phyloP scores from a whole-genome alignment of 805 yeast species.

The Saccharomycopsis sp. region DNA sequence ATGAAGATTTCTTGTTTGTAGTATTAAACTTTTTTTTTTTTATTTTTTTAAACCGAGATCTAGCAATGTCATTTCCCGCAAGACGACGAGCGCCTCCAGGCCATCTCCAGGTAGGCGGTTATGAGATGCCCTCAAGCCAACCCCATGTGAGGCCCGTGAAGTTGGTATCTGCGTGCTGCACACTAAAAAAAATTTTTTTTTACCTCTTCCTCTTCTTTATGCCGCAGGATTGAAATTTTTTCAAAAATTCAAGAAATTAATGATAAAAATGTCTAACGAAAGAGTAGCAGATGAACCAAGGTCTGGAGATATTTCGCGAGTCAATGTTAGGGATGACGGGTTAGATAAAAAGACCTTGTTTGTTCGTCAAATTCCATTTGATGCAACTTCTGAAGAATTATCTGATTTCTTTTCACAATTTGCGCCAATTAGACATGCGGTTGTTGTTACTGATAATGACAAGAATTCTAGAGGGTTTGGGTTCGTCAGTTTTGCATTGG shows the following conservation, averaged over 20 bases:
- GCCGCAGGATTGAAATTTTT: too few relatives aligned
- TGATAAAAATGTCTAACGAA: neutral
- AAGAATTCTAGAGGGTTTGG: constrained; percentile 90
- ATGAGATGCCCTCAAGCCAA: too few relatives aligned
- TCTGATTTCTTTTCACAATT: constrained; percentile 83
- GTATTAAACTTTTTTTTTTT: too few relatives aligned
- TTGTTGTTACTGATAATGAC: constrained; percentile 72
- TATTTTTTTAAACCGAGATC: too few relatives aligned
- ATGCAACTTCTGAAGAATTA: constrained; percentile 74
- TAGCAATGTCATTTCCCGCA: too few relatives aligned
- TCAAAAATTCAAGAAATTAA: neutral
- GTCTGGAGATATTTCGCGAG: neutral
- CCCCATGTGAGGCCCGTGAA: too few relatives aligned
- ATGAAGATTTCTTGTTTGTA: too few relatives aligned
- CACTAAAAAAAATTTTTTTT: neutral
- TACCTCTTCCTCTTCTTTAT: too few relatives aligned
- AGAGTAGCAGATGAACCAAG: too few relatives aligned
- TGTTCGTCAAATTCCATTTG: constrained; percentile 77
- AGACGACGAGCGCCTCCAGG: too few relatives aligned
- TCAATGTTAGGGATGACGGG: constrained; percentile 26
- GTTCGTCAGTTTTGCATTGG: constrained; percentile 79
- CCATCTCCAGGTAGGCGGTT: too few relatives aligned
- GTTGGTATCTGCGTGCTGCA: too few relatives aligned
- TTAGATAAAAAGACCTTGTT: constrained; percentile 56
- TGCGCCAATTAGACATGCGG: constrained; percentile 94